Base-by-base conservation (phyloP, 78 protist genomes). In the Speleostelium caveatum region DNA sequence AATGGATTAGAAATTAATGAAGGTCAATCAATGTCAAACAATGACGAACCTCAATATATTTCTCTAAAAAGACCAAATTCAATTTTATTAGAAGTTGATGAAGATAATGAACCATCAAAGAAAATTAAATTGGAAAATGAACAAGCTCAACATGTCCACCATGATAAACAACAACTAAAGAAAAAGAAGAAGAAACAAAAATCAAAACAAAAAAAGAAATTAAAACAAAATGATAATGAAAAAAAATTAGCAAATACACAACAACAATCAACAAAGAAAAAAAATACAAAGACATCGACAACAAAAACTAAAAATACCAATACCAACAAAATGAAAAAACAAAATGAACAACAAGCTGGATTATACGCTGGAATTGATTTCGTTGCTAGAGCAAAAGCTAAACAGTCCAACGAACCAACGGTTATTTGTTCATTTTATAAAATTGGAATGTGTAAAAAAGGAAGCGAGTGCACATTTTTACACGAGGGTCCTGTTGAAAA, bases 401-500 rank as follows among this genome's bases (percentile, higher is more conserved):
- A 51, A 21, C 55, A 58, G 28, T 17, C 53, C 2, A 73, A 73
- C 21, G 79, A 53, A 73, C 56, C 75, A 16, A n/a, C n/a, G n/a
- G 65, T 60, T 3, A 7, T 69, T n/a, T 83, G 91, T 22, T 30
- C 61, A 24, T 83, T 69, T 32, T 83, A 83, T 6, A 71, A 67
- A 32, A 49, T 69, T 17, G 91, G 91, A 4, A 69, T 69, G 69
- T 83, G 91, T n/a, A 83, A 67, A 51, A 83, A 83, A 42, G 91
- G 91, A 59, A 53, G n/a, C 3, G 91, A 83, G 7, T 83, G 91
- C 42, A 83, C 91, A 1, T 83, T 69, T 42, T 17, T 35, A 8
- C 91, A 83, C 45, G 91, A 83, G 32, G 91, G 91, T 32, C 91
- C 91, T 1, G 79, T 83, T 41, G 72, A 45, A 33, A 72, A 49